phyloP scores from a whole-genome alignment of 306 rosid genomes.

The Pterocarpus macrocarpus region DNA sequence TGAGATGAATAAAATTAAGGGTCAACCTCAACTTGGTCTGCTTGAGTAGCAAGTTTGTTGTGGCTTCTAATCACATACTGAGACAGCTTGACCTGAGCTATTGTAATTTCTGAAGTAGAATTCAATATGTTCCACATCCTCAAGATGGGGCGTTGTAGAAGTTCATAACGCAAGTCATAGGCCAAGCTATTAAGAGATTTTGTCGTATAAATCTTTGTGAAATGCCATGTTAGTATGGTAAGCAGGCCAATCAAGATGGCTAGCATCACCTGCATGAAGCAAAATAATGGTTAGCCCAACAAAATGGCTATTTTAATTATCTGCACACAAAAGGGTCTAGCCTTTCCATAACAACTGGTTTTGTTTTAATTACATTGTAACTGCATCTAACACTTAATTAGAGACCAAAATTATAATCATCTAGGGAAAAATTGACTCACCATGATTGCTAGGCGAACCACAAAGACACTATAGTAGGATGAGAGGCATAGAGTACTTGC shows the following conservation, averaged over 20 bases:
- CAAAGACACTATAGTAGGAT: slow-evolving; percentile 92
- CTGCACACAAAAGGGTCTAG: slow-evolving; percentile 20
- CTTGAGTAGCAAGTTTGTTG: slow-evolving; percentile 74
- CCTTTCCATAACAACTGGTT: background rate
- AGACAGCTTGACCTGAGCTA: slow-evolving; percentile 84
- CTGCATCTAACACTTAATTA: slow-evolving; percentile 13
- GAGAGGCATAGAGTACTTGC: slow-evolving; percentile 80
- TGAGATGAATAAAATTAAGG: slow-evolving; percentile 28
- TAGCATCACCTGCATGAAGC: slow-evolving; percentile 78
- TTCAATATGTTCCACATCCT: slow-evolving; percentile 98
- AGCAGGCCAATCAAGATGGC: slow-evolving; percentile 92
- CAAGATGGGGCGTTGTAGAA: slow-evolving; percentile 93
- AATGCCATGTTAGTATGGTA: slow-evolving; percentile 96
- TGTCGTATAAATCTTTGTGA: slow-evolving; percentile 89
- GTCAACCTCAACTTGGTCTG: slow-evolving; percentile 84
- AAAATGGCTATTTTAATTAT: slow-evolving; percentile 13
- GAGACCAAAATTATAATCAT: slow-evolving; percentile 4
- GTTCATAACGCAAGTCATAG: slow-evolving; percentile 89
- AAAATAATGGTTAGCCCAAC: slow-evolving; percentile 24
- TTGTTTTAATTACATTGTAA: background rate
- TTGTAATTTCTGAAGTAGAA: slow-evolving; percentile 89
- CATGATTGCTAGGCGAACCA: slow-evolving; percentile 97
- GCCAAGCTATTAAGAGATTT: slow-evolving; percentile 86
- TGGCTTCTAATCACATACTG: slow-evolving; percentile 82
- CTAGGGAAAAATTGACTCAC: slow-evolving; percentile 49